Conservation (phyloP, 495 filamentous ascomycete genomes). For the Penicillium waksmanii region DNA sequence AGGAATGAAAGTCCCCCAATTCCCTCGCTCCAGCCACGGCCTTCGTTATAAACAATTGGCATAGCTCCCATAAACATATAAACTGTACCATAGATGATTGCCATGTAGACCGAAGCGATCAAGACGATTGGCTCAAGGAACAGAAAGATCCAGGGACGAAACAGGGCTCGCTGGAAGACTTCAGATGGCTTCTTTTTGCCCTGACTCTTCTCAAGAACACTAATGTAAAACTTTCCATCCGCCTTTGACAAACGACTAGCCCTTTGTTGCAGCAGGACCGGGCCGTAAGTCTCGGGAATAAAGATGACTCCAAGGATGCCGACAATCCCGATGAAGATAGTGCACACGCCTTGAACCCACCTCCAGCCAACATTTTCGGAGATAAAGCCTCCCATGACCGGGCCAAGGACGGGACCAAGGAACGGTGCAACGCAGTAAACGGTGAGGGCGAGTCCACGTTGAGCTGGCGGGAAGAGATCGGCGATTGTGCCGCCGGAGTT, state of each 20-base stretch:
- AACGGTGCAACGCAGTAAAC: constrained; percentile 51
- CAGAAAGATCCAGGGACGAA: constrained; percentile 55
- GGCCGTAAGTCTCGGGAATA: constrained; percentile 65
- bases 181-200: constrained; percentile 36
- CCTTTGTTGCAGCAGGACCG: constrained; percentile 57
- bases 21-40: constrained; percentile 69
- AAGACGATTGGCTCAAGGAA: constrained; percentile 67
- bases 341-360: constrained; percentile 59
- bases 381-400: constrained; percentile 59
- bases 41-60: constrained; percentile 71
- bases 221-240: constrained; percentile 56
- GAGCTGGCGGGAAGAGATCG: constrained; percentile 57
- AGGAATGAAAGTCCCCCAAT: constrained; percentile 69
- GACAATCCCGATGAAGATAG: constrained; percentile 27
- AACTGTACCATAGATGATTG: constrained; percentile 67
- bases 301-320: constrained; percentile 44
- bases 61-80: constrained; percentile 76
- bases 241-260: constrained; percentile 50
- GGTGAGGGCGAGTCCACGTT: constrained; percentile 56
- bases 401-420: constrained; percentile 62
- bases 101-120: constrained; percentile 63
- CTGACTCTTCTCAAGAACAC: constrained; percentile 51
- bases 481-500: constrained; percentile 62
- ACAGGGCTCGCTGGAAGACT: constrained; percentile 49
- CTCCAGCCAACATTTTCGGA: constrained; percentile 58